These are phyloP conservation scores for Leishmania major DNA, from an alignment of 208 protist genomes.

Conservation along the genomic window DNA sequence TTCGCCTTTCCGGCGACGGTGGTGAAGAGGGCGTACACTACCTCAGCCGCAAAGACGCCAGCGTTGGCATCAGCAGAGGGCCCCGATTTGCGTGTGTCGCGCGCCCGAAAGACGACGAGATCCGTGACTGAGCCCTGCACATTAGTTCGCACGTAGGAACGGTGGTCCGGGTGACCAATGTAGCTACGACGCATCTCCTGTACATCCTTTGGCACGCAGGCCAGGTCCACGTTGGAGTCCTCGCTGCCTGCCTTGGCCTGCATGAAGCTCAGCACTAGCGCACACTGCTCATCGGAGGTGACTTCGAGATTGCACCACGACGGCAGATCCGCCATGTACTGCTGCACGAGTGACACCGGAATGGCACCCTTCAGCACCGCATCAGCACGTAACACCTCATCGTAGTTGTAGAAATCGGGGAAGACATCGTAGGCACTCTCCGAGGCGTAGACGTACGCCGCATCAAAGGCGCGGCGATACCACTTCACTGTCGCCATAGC, in stretches of 20 bases:
- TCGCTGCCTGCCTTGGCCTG: slow-evolving; percentile 39
- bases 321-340: slow-evolving; percentile 35
- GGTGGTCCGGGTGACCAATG: slow-evolving; percentile 30
- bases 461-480: slow-evolving; percentile 59
- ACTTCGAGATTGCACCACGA: slow-evolving; percentile 27
- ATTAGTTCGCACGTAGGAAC: slow-evolving; percentile 24
- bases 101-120: slow-evolving; percentile 66
- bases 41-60: slow-evolving; percentile 27
- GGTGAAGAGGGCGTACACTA: slow-evolving; percentile 78
- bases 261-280: slow-evolving; percentile 43
- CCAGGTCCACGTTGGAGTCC: slow-evolving; percentile 40
- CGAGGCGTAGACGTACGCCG: slow-evolving; percentile 37
- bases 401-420: slow-evolving; percentile 75
- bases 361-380: slow-evolving; percentile 67
- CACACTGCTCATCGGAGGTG: slow-evolving; percentile 23
- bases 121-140: slow-evolving; percentile 34
- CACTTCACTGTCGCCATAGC: slow-evolving; percentile 71
- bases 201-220: slow-evolving; percentile 35
- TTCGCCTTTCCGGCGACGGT: slow-evolving; percentile 54
- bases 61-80: neutral
- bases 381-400: slow-evolving; percentile 69
- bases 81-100: slow-evolving; percentile 23
- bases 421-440: slow-evolving; percentile 57
- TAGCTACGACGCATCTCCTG: slow-evolving; percentile 41
- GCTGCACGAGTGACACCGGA: slow-evolving; percentile 28